phyloP scores from a whole-genome alignment of 192 early-diverging fungal species.

The Coemansia asiatica region DNA sequence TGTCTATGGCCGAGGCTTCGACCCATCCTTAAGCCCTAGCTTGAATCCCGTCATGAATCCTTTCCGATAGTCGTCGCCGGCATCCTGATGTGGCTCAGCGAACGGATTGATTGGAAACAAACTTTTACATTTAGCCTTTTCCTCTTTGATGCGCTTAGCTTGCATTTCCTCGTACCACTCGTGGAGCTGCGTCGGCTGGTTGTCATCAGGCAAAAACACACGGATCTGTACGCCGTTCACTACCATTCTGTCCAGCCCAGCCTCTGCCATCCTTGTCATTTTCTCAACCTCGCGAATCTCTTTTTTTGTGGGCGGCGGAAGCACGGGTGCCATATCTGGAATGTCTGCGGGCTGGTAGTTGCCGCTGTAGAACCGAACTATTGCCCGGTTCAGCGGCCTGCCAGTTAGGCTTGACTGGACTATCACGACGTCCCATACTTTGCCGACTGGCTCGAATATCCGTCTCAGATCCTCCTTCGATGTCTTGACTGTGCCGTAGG shows the following conservation, averaged over 20 bases:
- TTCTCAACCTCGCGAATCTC: conserved; percentile 18
- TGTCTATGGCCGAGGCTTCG: conserved; percentile 9
- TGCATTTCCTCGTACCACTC: conserved; percentile 36
- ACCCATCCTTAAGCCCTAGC: conserved; percentile 48
- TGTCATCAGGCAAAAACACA: conserved; percentile 9
- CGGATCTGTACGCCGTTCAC: conserved; percentile 28
- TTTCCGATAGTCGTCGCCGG: conserved; percentile 42
- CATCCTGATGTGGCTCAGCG: background rate
- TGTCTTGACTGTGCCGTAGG: conserved; percentile 24
- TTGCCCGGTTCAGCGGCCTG: conserved; percentile 17
- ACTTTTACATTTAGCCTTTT: conserved; percentile 2
- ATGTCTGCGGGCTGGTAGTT: conserved; percentile 21
- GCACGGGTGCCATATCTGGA: conserved; percentile 18
- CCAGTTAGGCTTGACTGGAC: conserved; percentile 23
- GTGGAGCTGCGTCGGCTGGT: conserved; percentile 38
- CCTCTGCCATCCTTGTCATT: conserved; percentile 4
- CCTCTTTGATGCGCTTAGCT: background rate
- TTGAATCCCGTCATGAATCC: conserved; percentile 40
- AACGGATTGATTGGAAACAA: conserved; percentile 46
- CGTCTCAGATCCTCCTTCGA: conserved; percentile 22
- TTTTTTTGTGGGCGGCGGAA: conserved; percentile 27
- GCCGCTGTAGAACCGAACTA: conserved; percentile 44
- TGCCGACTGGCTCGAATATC: conserved; percentile 35
- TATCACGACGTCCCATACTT: conserved; percentile 43
- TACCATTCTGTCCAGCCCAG: conserved; percentile 18